Base-by-base conservation (phyloP, 2,329 filamentous ascomycete genomes). In the Cytospora leucostoma region DNA sequence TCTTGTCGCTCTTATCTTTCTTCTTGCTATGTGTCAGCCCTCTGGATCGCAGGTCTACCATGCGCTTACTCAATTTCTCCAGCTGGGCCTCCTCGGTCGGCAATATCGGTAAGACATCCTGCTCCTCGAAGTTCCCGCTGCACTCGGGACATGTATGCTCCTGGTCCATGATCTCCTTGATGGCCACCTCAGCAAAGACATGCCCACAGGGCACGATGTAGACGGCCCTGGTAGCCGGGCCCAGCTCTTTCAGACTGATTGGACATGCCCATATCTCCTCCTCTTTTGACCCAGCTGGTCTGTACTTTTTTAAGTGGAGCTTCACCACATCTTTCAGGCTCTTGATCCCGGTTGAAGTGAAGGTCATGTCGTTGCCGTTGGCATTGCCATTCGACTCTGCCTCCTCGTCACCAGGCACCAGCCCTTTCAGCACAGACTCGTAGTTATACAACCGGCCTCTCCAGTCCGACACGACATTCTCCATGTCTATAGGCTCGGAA, bases 181-280 rank as follows among this genome's bases (percentile, higher is more conserved):
- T 88, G 8, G 93, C 92, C 59, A 88, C 87, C 66, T 96, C 93
- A 0, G 92, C 89, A 76, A 98, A 98, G 0, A 92, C 93, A 79
- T 99, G 96, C 0, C 95, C 96, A 71, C 95, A 99, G 0, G 95
- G 95, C 5, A 98, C 91, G 3, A 99, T 71, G 71, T 98, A 99
- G 1, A 96, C 92, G 0, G 92, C 84, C 75, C 89, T 94, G 17
- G 89, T 88, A 6, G 82, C 82, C 0, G 93, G 88, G 0, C 95
- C 95, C 32, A 99, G 78, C 73, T 90, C 88, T 74, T 96, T 96
- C 70, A 90, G 86, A 1, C 93, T 96, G 61, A 98, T 85, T 0
- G 94, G 93, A 72, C 95, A 99, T 34, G 92, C 84, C 84, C 89
- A 93, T 63, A 82, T 83, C 70, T 88, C 85, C 68, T 80, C 82